Base-by-base conservation (phyloP, 2,329 filamentous ascomycete species). In the Verticillium zaregamsianum region DNA sequence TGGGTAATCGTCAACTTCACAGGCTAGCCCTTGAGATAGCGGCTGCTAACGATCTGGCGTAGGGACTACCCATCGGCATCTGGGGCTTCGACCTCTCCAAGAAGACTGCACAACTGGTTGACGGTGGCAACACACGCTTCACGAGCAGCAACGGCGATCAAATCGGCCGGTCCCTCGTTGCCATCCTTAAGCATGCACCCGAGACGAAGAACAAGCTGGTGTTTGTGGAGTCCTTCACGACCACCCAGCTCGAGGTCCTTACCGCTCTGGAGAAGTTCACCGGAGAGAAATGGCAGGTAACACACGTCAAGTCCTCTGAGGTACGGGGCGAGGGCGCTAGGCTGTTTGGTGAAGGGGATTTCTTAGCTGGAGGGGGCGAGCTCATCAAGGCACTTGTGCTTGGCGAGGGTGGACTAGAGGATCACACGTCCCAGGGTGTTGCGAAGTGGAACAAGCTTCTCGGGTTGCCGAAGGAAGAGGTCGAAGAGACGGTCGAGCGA, bases 201-300 rank as follows among this genome's bases (percentile, higher is more conserved):
- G 63, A 64, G 55, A 67, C 66, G 9, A 58, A 40, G 33, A 67
- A 68, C 23, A 61, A 63, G 52, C 33, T 55, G 17, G 60, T 66
- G 14, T 62, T 63, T 23, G 63, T 68, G 9, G 77, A 79, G 11
- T 82, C 78, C 6, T 80, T 84, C 62, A 75, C 75, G 17, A 77
- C 77, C 0, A 78, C 76, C 1, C 83, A 86, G 69, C 76, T 76
- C 2, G 74, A 84, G 55, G 69, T 86, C 2, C 66, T 86, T 1
- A 5, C 37, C 14, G 37, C 37, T 15, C 37, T 40, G 37, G 17
- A 40, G 32, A 61, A 40, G 52, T 1, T 40, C 1, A 52, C 35
- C 8, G 52, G 61, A 2, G 17, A 59, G 37, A 25, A 49, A 3
- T 62, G 57, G 57, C 56, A 59, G 12, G 32, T 25, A 3, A n/a